Evolutionary conservation across 2,329 filamentous ascomycete species (phyloP), one percentile per base, ranked within the genome.

Genomic region (Macrophomina tecta): DNA sequence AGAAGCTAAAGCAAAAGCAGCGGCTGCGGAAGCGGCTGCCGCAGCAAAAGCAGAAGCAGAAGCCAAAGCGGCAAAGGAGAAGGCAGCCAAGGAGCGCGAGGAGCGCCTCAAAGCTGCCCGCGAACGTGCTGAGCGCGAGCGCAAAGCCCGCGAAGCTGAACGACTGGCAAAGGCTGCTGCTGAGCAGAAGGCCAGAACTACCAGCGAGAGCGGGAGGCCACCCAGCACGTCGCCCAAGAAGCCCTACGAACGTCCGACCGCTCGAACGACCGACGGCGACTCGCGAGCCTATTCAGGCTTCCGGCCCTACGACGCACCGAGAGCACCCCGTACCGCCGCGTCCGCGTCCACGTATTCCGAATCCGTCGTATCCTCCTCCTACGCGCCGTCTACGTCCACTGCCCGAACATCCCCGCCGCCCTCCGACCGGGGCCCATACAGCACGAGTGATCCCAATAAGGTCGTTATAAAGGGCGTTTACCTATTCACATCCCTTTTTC

Each of bases 401-500:
- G 86, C 92, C 11, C 89, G 89, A 67, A 97, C 94, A 6, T 92
- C 92, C 5, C 92, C 94, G 8, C 93, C 94, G 16, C 90, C 91
- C 1, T 93, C 91, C 3, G 86, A 90, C 70, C 88, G 91, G 56
- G 89, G 89, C 1, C 87, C 92, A 2, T 98, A 97, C 79, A 86
- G 88, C 42, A 97, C 93, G 34, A 92, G 91, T 70, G 93, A 98
- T 76, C 94, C 94, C 0, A 89, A 97, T 81, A 99, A 99, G 85
- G 95, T 99, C 75, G 90, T 97, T 69, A 94, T 99, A 79, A 91
- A 91, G 74, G 95, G 90, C 11, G 95, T 98, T 3, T 98, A 97
- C 77, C 85, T 91, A 66, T 98, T 97, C 84, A 94, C 93, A 79
- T 95, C 96, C 77, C 87, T 92, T 67, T 97, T 92, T 73, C 89